Percentiles rank a stretch among this genome's conserved stretches.
These are phyloP conservation scores for Suhomyces guaymorum DNA, from an alignment of 1,139 yeast species.

Conservation along the genomic window DNA sequence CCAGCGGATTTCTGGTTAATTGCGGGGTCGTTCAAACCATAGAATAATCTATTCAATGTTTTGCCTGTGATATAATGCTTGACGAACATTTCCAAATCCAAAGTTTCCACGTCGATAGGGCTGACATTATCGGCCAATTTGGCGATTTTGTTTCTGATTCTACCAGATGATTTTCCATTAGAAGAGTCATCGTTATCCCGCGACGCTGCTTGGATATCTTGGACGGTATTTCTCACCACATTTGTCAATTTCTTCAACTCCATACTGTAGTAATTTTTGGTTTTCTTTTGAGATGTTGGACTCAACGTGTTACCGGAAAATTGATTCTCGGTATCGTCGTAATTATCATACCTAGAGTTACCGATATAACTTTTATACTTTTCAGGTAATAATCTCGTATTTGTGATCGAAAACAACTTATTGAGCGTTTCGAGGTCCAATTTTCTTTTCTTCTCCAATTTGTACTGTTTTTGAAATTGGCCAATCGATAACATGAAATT, in stretches of 20 bases:
- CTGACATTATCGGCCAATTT: constrained; percentile 38
- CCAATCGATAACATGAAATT: constrained; percentile 61
- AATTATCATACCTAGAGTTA: constrained; percentile 3
- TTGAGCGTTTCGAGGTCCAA: constrained; percentile 66
- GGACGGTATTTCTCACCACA: constrained; percentile 72
- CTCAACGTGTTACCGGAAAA: constrained; percentile 4
- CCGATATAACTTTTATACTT: constrained; percentile 16
- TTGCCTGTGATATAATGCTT: constrained; percentile 37
- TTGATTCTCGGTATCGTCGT: constrained; percentile 5
- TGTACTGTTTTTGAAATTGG: constrained; percentile 70
- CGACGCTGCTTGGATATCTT: constrained; percentile 48
- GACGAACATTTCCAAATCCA: constrained; percentile 41
- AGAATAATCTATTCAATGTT: constrained; percentile 38
- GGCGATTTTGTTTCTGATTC: constrained; percentile 38
- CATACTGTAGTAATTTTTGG: constrained; percentile 38
- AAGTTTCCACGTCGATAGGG: constrained; percentile 47
- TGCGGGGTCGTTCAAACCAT: constrained; percentile 22
- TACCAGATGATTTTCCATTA: constrained; percentile 25
- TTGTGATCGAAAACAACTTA: constrained; percentile 59
- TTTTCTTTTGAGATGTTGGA: constrained; percentile 19
- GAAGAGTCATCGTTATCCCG: constrained; percentile 28
- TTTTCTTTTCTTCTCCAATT: constrained; percentile 55
- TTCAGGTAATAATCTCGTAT: constrained; percentile 42
- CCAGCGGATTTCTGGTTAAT: constrained; percentile 5
- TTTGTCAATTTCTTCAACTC: constrained; percentile 64